Evolutionary conservation across 305 asterid genomes (phyloP).

Genomic region (Plantago coronopus): DNA sequence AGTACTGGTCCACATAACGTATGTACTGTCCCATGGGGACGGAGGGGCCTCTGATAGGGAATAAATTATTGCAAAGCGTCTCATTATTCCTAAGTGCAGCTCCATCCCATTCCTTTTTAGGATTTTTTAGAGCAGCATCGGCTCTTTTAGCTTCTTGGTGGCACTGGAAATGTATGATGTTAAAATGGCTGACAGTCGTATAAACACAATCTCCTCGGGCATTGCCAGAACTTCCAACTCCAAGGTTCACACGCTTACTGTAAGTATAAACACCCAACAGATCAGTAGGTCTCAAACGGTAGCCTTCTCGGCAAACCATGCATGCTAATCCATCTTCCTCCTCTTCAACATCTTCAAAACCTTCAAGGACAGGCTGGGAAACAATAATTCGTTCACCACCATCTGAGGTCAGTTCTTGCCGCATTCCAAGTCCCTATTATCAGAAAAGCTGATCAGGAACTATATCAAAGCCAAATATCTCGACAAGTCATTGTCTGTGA

Average conservation of each 20-base stretch:
- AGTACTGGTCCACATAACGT: conserved; percentile 90
- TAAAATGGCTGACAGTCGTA: conserved; percentile 98
- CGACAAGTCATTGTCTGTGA: too few species aligned
- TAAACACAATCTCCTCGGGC: conserved; percentile 97
- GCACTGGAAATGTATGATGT: conserved; percentile 98
- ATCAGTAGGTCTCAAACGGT: conserved; percentile 81
- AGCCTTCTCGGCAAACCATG: conserved; percentile 99
- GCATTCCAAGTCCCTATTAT: conserved; percentile 85
- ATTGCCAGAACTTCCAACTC: conserved; percentile 78
- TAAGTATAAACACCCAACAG: conserved; percentile 82
- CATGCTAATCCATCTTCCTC: conserved; percentile 97
- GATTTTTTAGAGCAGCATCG: conserved; percentile 77
- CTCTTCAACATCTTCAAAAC: conserved; percentile 91
- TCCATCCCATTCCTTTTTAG: conserved; percentile 99
- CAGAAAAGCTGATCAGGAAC: conserved; percentile 29
- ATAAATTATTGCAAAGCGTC: conserved; percentile 90
- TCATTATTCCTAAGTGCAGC: conserved; percentile 97
- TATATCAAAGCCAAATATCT: not conserved
- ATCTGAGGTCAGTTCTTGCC: conserved; percentile 76
- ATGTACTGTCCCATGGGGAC: conserved; percentile 80
- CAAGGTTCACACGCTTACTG: conserved; percentile 94
- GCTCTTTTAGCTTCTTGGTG: conserved; percentile 99
- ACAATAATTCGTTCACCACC: conserved; percentile 95
- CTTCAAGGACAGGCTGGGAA: conserved; percentile 81
- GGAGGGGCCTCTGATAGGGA: conserved; percentile 81